Evolutionary conservation across 208 protist species (phyloP).

Genomic region (Crithidia thermophila): DNA sequence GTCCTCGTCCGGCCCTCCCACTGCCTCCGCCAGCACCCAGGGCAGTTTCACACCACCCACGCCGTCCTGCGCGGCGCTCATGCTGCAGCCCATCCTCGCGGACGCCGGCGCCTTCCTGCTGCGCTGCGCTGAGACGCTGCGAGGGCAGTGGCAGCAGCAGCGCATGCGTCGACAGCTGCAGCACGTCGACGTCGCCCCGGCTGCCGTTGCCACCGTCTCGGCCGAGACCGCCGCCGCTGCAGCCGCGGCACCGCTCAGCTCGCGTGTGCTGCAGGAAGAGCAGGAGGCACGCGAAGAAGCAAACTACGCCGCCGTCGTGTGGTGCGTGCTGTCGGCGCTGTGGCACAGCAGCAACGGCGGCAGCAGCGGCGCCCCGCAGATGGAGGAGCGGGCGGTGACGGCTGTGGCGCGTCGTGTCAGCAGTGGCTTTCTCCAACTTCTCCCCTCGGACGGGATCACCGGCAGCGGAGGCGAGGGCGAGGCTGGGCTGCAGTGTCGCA

Average conservation of each 20-base stretch:
- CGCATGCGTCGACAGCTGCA: conserved; percentile 15
- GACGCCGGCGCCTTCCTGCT: conserved; percentile 27
- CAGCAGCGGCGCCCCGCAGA: conserved; percentile 2
- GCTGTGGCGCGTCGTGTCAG: conserved; percentile 18
- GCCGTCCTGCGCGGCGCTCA: not conserved
- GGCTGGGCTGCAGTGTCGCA: not conserved
- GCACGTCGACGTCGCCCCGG: not conserved
- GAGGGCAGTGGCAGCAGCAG: conserved; percentile 26
- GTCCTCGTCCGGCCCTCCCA: not conserved
- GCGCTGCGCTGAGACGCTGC: conserved; percentile 21
- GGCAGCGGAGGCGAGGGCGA: not conserved
- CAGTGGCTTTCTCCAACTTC: conserved; percentile 27
- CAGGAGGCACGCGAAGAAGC: conserved; percentile 25
- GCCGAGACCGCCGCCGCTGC: not conserved
- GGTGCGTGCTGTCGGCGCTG: conserved; percentile 22
- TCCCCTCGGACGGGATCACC: not conserved
- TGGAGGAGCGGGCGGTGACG: conserved; percentile 18
- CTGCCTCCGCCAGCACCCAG: not conserved
- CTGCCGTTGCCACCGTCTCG: not conserved
- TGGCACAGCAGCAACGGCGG: conserved; percentile 28
- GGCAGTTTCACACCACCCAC: not conserved
- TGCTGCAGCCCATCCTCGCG: conserved; percentile 23
- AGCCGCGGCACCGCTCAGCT: not conserved
- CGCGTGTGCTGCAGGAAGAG: conserved; percentile 1
- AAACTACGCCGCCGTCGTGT: conserved; percentile 24